Percentiles rank a stretch among this genome's conserved stretches.
Conservation (phyloP, 176 grass and related monocot genomes). For the Secale cereale region DNA sequence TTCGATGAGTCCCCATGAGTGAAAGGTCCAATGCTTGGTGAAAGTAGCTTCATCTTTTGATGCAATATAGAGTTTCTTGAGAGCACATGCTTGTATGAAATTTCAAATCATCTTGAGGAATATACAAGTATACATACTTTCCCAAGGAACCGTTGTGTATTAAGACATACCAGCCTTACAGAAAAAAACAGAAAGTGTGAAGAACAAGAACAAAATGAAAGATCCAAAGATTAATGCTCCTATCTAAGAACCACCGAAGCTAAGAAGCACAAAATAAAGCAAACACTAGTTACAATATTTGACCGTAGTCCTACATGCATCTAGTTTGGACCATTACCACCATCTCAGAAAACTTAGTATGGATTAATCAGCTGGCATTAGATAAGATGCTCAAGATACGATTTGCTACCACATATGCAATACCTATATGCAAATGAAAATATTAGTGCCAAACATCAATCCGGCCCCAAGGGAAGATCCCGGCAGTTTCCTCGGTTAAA, state of each 20-base stretch:
- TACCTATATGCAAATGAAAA: not conserved
- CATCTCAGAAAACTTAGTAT: not conserved
- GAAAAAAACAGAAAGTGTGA: not conserved
- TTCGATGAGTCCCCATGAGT: not conserved
- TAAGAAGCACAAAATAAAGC: not conserved
- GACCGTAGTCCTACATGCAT: not conserved
- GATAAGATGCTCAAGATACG: not conserved
- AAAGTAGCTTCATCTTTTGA: not conserved
- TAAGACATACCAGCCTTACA: not conserved
- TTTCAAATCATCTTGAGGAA: not conserved
- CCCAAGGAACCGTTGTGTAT: not conserved
- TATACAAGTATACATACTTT: not conserved
- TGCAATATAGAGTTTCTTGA: not conserved
- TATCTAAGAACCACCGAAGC: not conserved
- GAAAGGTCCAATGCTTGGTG: not conserved
- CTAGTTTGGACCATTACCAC: not conserved
- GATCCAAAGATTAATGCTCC: not conserved
- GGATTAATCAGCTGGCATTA: not conserved
- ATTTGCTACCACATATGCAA: not conserved
- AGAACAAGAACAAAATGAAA: not conserved
- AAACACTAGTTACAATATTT: not conserved
- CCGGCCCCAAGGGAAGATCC: not conserved
- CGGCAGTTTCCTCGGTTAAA: not conserved
- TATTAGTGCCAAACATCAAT: not conserved
- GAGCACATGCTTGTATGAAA: not conserved